Percentiles rank a stretch among this genome's conserved stretches.
Evolutionary conservation across 345 rosid species (phyloP).

Genomic region (Corymbia maculata): DNA sequence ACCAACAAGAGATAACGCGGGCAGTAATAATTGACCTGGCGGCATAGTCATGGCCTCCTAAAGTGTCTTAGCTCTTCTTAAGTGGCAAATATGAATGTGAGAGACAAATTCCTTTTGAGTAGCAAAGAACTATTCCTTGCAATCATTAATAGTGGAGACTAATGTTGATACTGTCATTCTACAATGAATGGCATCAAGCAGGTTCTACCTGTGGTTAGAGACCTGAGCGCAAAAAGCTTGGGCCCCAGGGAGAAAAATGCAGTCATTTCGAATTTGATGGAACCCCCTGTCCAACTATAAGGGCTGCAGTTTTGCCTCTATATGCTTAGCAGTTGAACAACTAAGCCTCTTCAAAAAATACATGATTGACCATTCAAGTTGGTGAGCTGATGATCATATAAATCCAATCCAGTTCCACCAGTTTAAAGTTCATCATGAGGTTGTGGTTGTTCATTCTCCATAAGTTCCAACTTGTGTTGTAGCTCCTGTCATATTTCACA

Average conservation of each 20-base stretch:
- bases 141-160: neutral
- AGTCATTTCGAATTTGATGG: neutral
- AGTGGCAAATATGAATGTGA: neutral
- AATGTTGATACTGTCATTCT: neutral
- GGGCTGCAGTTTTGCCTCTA: neutral
- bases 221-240: neutral
- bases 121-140: neutral
- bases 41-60: neutral
- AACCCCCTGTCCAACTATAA: neutral
- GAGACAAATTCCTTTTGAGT: neutral
- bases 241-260: neutral
- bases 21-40: neutral
- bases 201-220: neutral
- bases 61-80: neutral
- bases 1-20: neutral
- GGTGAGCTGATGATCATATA: neutral
- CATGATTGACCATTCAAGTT: neutral
- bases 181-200: neutral
- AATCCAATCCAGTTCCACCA: neutral
- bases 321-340: neutral
- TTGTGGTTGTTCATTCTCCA: slow-evolving; percentile 53
- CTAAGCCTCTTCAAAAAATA: neutral
- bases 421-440: slow-evolving; percentile 68
- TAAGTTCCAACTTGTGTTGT: slow-evolving; percentile 51
- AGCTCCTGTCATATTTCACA: slow-evolving; percentile 38